Percentiles rank a stretch among this genome's conserved stretches.
phyloP scores from a whole-genome alignment of 768 basidiomycete genomes.

The Peribolospora baueri region DNA sequence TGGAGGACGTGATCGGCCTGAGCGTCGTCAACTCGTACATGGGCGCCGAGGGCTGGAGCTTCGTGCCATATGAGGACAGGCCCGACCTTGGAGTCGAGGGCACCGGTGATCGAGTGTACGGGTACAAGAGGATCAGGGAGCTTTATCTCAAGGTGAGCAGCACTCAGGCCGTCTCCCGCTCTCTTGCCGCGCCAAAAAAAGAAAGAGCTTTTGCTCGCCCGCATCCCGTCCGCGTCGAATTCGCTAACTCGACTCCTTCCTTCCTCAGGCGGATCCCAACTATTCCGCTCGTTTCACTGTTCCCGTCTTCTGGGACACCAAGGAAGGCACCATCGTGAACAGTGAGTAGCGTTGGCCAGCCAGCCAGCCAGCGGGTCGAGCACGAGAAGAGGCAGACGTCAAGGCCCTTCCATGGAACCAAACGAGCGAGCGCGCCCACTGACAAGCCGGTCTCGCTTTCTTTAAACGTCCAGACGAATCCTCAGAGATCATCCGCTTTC shows the following conservation, averaged over 20 bases:
- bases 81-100: slow-evolving; percentile 36
- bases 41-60: slow-evolving; percentile 68
- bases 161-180: slow-evolving; percentile 31
- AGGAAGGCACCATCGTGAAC: slow-evolving; percentile 63
- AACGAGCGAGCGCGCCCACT: too few relatives aligned
- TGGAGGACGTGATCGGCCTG: slow-evolving; percentile 61
- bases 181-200: too few relatives aligned
- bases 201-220: too few relatives aligned
- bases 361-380: too few relatives aligned
- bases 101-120: slow-evolving; percentile 9
- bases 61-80: slow-evolving; percentile 21
- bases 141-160: slow-evolving; percentile 54
- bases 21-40: slow-evolving; percentile 55
- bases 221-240: too few relatives aligned
- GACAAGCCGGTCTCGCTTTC: too few relatives aligned
- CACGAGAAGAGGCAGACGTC: too few relatives aligned
- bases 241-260: slow-evolving; percentile 10
- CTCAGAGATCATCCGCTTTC: slow-evolving; percentile 78
- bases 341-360: slow-evolving; percentile 33
- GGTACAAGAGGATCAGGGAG: slow-evolving; percentile 43
- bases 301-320: slow-evolving; percentile 82
- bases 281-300: slow-evolving; percentile 40
- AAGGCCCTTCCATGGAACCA: neutral
- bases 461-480: slow-evolving; percentile 17
- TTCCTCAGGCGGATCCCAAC: slow-evolving; percentile 3